Evolutionary conservation across 768 basidiomycete species (phyloP).

Genomic region (Lactifluus echinatus): DNA sequence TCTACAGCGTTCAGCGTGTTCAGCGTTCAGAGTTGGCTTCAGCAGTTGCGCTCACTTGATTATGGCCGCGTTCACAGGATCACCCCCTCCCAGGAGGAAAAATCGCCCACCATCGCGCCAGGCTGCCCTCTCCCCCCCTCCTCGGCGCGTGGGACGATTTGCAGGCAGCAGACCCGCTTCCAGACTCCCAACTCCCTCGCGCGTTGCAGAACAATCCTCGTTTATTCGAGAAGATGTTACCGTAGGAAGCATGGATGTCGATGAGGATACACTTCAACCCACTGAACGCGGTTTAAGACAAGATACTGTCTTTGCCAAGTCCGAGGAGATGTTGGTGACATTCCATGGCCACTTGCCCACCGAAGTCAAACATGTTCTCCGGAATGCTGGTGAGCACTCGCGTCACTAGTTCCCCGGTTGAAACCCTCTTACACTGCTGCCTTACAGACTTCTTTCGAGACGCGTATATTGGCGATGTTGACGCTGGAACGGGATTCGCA

Average conservation of each 20-base stretch:
- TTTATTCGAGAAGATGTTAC: slow-evolving; percentile 39
- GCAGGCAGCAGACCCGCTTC: slow-evolving; percentile 30
- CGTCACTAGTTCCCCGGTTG: background rate
- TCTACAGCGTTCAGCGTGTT: too few relatives aligned
- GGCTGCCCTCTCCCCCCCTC: slow-evolving; percentile 24
- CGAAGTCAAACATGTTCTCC: slow-evolving; percentile 66
- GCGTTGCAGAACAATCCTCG: slow-evolving; percentile 25
- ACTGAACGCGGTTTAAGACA: slow-evolving; percentile 30
- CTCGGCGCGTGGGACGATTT: slow-evolving; percentile 24
- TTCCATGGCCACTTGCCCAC: slow-evolving; percentile 65
- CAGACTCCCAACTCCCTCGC: slow-evolving; percentile 38
- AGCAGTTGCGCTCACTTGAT: background rate
- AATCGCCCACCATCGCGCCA: slow-evolving; percentile 16
- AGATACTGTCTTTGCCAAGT: slow-evolving; percentile 54
- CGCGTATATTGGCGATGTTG: slow-evolving; percentile 61
- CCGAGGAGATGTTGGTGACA: slow-evolving; percentile 56
- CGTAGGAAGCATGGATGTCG: slow-evolving; percentile 51
- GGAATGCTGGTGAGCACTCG: slow-evolving; percentile 48
- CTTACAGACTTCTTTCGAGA: slow-evolving; percentile 59
- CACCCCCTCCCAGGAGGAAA: slow-evolving; percentile 19
- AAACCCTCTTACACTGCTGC: background rate
- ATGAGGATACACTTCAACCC: slow-evolving; percentile 38
- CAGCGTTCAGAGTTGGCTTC: too few relatives aligned
- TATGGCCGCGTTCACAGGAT: slow-evolving; percentile 18
- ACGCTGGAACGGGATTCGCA: slow-evolving; percentile 64